A percentile compares a stretch with the other conserved stretches of the same genome.
phyloP scores from a whole-genome alignment of 164 flowering plant species.

The Annona squamosa region DNA sequence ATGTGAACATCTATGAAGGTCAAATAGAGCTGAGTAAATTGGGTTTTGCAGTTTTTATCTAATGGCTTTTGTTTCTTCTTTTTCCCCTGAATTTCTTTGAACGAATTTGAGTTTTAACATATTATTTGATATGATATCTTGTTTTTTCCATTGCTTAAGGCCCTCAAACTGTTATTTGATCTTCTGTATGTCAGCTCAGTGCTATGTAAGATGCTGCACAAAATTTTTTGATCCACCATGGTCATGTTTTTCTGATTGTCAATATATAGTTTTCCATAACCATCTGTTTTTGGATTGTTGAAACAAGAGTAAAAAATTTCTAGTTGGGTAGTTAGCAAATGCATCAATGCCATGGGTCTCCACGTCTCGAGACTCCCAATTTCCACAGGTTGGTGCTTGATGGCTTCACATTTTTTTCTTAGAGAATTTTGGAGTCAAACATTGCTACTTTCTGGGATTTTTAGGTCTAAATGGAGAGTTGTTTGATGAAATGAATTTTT shows the following conservation, averaged over 20 bases:
- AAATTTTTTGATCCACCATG: neutral
- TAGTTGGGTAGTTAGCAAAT: neutral
- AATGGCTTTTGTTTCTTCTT: neutral
- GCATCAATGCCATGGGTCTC: neutral
- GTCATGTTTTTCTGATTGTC: neutral
- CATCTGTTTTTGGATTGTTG: neutral
- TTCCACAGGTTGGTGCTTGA: neutral
- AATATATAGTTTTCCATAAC: neutral
- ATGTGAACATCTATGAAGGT: constrained; percentile 13
- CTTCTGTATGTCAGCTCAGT: neutral
- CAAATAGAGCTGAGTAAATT: neutral
- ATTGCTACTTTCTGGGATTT: neutral
- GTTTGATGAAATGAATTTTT: constrained; percentile 3
- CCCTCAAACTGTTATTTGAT: neutral
- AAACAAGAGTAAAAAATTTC: neutral
- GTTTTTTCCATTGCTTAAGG: neutral
- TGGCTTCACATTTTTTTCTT: neutral
- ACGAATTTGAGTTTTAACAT: neutral
- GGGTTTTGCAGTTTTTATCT: neutral
- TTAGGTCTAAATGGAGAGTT: neutral
- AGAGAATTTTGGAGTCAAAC: neutral
- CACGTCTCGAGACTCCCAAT: neutral
- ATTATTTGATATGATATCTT: neutral
- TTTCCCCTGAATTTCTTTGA: neutral
- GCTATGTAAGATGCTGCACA: neutral